Base-by-base conservation (phyloP, 1,284 basidiomycete species). In the Tilletia walkeri region DNA sequence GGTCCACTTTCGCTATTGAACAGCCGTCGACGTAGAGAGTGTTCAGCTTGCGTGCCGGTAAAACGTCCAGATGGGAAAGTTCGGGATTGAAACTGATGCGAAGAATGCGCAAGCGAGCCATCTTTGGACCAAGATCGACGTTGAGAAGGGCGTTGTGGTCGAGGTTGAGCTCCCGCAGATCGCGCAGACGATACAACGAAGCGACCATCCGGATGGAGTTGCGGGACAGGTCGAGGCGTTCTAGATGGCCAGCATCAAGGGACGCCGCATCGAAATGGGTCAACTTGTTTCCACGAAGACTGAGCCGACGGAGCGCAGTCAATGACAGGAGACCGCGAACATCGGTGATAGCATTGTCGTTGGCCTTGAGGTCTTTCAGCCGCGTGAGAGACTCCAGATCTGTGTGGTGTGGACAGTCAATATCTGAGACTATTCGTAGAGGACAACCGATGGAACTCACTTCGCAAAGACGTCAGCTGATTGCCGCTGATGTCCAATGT, bases 1-100 rank as follows among this genome's bases (percentile, higher is more conserved):
- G 76, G 1, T 79, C 71, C 36, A 88, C 78, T 0, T 84, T 85
- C 1, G 81, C 75, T 34, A 99, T 86, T 45, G 86, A 85, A 84
- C 97, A 97, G 83, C 91, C 90, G 86, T 99, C 95, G 78, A 92
- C 89, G 84, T 96, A 97, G 38, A 98, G 88, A 74, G 93, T 97
- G 74, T 94, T 89, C 74, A 98, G 85, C 79, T 90, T 90, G 4
- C 89, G 87, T 81, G 92, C 89, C 18, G 86, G 85, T 20, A 87
- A 87, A 65, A 91, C 88, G 81, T 94, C 88, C 66, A 99, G 86
- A 70, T 85, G 84, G 67, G 87, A 85, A 72, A 99, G 85, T 54
- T 88, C 87, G 3, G 68, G 69, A 85, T 99, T 99, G 80, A 89
- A 89, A 85, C 92, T 94, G 67, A 92, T 85, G 34, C 93, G 90